Evolutionary conservation across 805 yeast species (phyloP), one percentile per base, ranked within the genome.

Genomic region (Myxozyma vanderwaltii): DNA sequence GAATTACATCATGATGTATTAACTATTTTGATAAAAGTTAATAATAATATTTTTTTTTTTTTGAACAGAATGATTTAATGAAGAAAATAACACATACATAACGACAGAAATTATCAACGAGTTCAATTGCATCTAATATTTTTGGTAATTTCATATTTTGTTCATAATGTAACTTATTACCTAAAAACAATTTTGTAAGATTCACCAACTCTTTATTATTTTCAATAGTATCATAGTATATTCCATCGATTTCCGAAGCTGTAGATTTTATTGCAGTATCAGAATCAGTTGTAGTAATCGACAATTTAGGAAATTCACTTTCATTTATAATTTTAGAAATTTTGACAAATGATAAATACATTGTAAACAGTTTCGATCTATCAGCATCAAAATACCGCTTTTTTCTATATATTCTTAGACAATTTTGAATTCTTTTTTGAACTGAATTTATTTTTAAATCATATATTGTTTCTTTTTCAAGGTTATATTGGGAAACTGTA

Each of bases 1-100:
- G 54, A 29, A 54, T 48, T 12, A 54, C 54, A n/a, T 54, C 49
- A 46, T 54, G 58, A 27, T 48, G 23, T 7, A 54, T 21, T 2
- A 48, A n/a, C 58, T 54, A 49, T 7, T 10, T 7, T 24, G 38
- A 12, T 27, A 27, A n/a, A 23, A 24, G 21, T 27, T n/a, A 10
- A n/a, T 8, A 15, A 29, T 46, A 12, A 23, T 33, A 33, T 33
- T n/a, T n/a, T n/a, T n/a, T n/a, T n/a, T n/a, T n/a, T n/a, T n/a
- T n/a, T n/a, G n/a, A 10, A 12, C 6, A 12, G 27, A 24, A 24
- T 7, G 23, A 46, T 21, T 4, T 7, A 24, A 21, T 33, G 10
- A 4, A 21, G 19, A 27, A 31, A 13, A n/a, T 4, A n/a, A n/a
- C 4, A 48, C 52, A 31, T 36, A 53, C 57, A 38, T 45, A 53